Conservation (phyloP, 2,329 filamentous ascomycete genomes). For the Sphaerulina musiva region DNA sequence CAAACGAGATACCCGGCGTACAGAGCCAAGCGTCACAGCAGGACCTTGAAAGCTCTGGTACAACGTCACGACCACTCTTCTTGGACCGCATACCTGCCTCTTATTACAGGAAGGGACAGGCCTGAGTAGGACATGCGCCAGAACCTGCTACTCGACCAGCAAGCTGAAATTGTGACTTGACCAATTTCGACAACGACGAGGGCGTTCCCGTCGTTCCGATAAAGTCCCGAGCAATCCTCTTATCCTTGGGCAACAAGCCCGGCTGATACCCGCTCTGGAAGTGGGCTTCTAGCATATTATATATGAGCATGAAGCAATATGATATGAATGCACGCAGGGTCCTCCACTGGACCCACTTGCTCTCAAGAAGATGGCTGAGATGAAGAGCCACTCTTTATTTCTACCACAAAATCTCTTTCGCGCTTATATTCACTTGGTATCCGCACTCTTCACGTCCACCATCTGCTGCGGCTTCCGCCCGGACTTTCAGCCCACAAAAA, state of each 20-base stretch:
- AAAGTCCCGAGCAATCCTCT: slow-evolving; percentile 31
- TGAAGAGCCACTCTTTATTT: not conserved
- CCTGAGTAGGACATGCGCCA: slow-evolving; percentile 23
- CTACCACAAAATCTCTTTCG: not conserved
- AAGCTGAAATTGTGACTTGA: not conserved
- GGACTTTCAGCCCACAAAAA: not conserved
- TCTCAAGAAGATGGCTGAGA: not conserved
- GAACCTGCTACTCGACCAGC: not conserved
- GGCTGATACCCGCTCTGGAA: slow-evolving; percentile 32
- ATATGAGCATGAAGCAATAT: not conserved
- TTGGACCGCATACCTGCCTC: slow-evolving; percentile 27
- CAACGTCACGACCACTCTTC: slow-evolving; percentile 17
- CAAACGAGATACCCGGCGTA: slow-evolving; percentile 9
- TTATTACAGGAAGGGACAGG: slow-evolving; percentile 31
- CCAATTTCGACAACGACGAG: slow-evolving; percentile 9
- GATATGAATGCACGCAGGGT: not conserved
- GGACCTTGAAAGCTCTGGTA: not conserved
- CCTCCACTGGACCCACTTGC: not conserved
- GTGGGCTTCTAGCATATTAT: slow-evolving; percentile 13
- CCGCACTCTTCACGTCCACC: not conserved
- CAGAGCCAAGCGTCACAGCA: not conserved
- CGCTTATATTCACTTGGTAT: not conserved
- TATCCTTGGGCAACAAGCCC: slow-evolving; percentile 31
- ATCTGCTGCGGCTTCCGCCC: not conserved
- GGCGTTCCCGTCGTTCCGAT: slow-evolving; percentile 28